These are phyloP conservation scores for Aspergillus phoenicis DNA, from an alignment of 2,329 filamentous ascomycete genomes.

Conservation along the genomic window DNA sequence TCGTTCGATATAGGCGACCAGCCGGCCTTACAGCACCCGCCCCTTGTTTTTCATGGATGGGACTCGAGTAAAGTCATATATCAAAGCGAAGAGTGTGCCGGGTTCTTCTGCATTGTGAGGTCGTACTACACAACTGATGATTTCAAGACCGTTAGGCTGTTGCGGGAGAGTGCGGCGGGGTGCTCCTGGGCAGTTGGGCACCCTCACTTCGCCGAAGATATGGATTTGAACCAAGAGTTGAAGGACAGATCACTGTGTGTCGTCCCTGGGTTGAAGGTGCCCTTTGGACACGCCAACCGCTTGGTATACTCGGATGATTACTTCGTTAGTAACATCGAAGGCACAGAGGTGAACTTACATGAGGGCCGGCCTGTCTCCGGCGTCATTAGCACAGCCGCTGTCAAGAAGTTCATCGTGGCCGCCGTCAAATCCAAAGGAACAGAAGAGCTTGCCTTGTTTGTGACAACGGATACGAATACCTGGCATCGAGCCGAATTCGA, in stretches of 20 bases:
- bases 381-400: slow-evolving; percentile 76
- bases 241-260: slow-evolving; percentile 78
- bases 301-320: slow-evolving; percentile 81
- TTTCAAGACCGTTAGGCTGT: slow-evolving; percentile 68
- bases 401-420: slow-evolving; percentile 84
- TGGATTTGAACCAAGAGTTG: slow-evolving; percentile 65
- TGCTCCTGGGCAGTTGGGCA: slow-evolving; percentile 88
- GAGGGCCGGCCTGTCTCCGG: slow-evolving; percentile 74
- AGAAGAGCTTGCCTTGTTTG: slow-evolving; percentile 87
- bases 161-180: slow-evolving; percentile 70
- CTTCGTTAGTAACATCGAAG: slow-evolving; percentile 62
- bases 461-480: slow-evolving; percentile 76
- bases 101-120: slow-evolving; percentile 64
- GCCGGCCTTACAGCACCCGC: slow-evolving; percentile 13
- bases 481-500: slow-evolving; percentile 95
- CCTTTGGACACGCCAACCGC: slow-evolving; percentile 72
- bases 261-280: slow-evolving; percentile 70
- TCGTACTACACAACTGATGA: slow-evolving; percentile 80
- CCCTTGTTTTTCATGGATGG: slow-evolving; percentile 69
- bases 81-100: slow-evolving; percentile 70
- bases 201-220: slow-evolving; percentile 60
- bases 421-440: slow-evolving; percentile 78
- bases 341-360: slow-evolving; percentile 74
- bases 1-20: slow-evolving; percentile 65
- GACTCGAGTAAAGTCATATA: slow-evolving; percentile 86